These are phyloP conservation scores for Spathaspora arborariae DNA, from an alignment of 805 yeast genomes.

Conservation along the genomic window DNA sequence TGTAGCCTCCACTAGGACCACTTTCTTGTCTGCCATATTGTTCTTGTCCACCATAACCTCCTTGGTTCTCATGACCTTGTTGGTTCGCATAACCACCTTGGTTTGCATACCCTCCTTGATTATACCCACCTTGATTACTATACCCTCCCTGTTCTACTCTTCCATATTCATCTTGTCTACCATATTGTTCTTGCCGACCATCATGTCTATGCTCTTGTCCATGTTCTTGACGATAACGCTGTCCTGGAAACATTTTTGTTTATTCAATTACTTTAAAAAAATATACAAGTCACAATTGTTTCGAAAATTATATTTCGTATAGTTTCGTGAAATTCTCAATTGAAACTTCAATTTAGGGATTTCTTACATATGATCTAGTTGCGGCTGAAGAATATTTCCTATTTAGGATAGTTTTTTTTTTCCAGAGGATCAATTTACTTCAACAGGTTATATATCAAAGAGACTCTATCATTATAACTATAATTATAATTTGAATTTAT, in stretches of 20 bases:
- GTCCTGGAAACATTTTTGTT: background rate
- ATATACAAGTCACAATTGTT: too few relatives aligned
- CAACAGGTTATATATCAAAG: too few relatives aligned
- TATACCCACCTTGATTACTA: slow-evolving; percentile 2
- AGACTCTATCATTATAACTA: too few relatives aligned
- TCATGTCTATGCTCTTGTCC: background rate
- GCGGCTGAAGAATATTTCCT: background rate
- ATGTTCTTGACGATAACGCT: background rate
- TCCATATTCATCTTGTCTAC: slow-evolving; percentile 5
- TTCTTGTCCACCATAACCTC: slow-evolving; percentile 2
- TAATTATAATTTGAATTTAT: too few relatives aligned
- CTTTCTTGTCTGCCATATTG: slow-evolving; percentile 7
- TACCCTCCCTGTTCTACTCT: background rate
- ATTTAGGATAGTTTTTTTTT: background rate
- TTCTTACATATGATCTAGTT: background rate
- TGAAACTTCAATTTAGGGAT: background rate
- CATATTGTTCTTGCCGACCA: slow-evolving; percentile 3
- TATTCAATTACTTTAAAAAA: too few relatives aligned
- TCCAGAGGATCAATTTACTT: background rate
- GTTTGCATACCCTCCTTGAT: slow-evolving; percentile 1
- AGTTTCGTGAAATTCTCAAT: background rate
- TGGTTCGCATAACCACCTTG: slow-evolving; percentile 4
- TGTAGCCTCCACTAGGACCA: slow-evolving; percentile 1
- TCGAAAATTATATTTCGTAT: background rate
- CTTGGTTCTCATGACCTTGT: slow-evolving; percentile 1